A percentile compares a stretch with the other conserved stretches of the same genome.
Conservation (phyloP, 2,329 filamentous ascomycete genomes). For the Furcasterigmium sp. region DNA sequence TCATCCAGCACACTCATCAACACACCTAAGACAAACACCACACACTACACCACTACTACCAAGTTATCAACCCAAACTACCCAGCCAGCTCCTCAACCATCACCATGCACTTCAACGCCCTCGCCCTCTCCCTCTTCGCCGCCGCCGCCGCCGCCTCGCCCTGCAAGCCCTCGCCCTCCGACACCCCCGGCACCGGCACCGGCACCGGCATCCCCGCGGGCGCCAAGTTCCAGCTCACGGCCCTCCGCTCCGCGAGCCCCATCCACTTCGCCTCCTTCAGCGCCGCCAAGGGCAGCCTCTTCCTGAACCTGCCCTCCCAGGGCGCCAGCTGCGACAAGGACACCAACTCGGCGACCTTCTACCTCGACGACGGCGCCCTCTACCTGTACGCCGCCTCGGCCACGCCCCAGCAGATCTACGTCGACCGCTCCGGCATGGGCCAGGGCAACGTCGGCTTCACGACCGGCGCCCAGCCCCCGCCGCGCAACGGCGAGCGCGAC, state of each 20-base stretch:
- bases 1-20: too few relatives aligned
- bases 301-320: conserved; percentile 36
- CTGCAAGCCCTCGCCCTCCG: not conserved
- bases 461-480: conserved; percentile 32
- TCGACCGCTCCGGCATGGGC: conserved; percentile 55
- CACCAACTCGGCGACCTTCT: conserved; percentile 42
- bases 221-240: conserved; percentile 41
- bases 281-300: conserved; percentile 38
- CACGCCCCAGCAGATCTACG: conserved; percentile 42
- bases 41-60: too few relatives aligned
- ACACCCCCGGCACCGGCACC: conserved; percentile 2
- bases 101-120: conserved; percentile 15
- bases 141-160: conserved; percentile 16
- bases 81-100: too few relatives aligned
- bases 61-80: too few relatives aligned
- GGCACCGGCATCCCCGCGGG: conserved; percentile 16
- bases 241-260: conserved; percentile 41
- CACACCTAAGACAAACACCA: too few relatives aligned
- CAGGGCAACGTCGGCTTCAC: conserved; percentile 50
- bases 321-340: conserved; percentile 42
- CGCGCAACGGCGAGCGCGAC: conserved; percentile 36
- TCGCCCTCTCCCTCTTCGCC: conserved; percentile 19
- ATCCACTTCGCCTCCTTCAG: conserved; percentile 42
- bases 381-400: conserved; percentile 40
- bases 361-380: conserved; percentile 37